phyloP scores from a whole-genome alignment of 2,329 filamentous ascomycete genomes.

The Epichloe festucae region DNA sequence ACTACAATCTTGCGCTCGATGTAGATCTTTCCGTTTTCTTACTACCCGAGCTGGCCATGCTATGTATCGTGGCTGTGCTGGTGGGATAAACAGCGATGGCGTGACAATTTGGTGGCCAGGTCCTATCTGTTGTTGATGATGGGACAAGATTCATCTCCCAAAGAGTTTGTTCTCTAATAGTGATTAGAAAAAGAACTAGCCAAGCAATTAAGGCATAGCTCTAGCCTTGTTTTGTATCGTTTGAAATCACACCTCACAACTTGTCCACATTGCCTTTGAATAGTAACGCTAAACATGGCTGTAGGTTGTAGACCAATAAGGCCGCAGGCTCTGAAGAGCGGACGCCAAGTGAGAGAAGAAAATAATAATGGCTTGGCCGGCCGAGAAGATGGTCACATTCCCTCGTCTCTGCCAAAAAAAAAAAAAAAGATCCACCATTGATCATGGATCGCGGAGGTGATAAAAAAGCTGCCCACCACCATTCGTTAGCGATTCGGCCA shows the following conservation, averaged over 20 bases:
- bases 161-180: not conserved
- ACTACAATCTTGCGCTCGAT: not conserved
- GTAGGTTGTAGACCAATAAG: not conserved
- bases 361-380: slow-evolving; percentile 1
- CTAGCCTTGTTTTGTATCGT: not conserved
- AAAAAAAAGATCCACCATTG: not conserved
- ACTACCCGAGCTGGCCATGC: not conserved
- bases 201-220: not conserved
- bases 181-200: not conserved
- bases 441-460: not conserved
- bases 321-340: not conserved
- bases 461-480: not conserved
- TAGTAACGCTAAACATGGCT: not conserved
- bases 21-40: not conserved
- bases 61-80: too few relatives aligned
- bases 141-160: too few relatives aligned
- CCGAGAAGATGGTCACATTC: slow-evolving; percentile 4
- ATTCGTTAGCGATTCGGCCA: not conserved
- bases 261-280: not conserved
- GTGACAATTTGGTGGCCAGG: too few relatives aligned
- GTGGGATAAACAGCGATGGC: not conserved
- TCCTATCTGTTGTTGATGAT: not conserved
- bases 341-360: not conserved
- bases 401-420: not conserved
- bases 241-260: too few relatives aligned